Percentiles rank a stretch among this genome's conserved stretches.
phyloP scores from a whole-genome alignment of 805 yeast genomes.

The Monosporozyma siamensis region DNA sequence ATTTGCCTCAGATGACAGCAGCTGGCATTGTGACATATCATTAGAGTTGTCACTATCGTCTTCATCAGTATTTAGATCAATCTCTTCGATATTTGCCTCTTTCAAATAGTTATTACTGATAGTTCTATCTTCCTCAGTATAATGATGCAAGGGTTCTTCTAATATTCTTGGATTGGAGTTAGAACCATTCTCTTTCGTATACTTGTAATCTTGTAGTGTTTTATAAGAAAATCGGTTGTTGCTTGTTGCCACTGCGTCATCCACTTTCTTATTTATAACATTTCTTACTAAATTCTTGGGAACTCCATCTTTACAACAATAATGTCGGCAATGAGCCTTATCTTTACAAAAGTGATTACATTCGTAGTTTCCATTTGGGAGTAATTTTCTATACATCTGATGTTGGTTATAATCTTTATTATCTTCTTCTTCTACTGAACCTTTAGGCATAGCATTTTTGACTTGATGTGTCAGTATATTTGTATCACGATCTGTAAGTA shows the following conservation, averaged over 20 bases:
- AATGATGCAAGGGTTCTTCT: no score
- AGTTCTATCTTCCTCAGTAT: no score
- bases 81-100: background rate
- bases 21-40: background rate
- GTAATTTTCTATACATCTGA: conserved; percentile 6
- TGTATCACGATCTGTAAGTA: no score
- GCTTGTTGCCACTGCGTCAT: background rate
- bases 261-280: background rate
- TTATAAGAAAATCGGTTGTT: background rate
- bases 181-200: background rate
- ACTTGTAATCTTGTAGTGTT: background rate
- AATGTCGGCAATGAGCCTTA: conserved; percentile 34
- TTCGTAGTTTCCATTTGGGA: conserved; percentile 28
- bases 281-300: conserved; percentile 12
- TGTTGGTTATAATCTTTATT: no score
- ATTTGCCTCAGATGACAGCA: background rate
- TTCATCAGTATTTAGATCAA: background rate
- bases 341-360: conserved; percentile 39
- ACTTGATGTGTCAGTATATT: no score
- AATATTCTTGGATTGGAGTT: no score
- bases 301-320: conserved; percentile 41
- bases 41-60: background rate
- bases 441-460: no score
- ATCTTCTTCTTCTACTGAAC: no score
- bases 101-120: no score